phyloP scores from a whole-genome alignment of 208 protist genomes.

The Trypanosoma brucei region DNA sequence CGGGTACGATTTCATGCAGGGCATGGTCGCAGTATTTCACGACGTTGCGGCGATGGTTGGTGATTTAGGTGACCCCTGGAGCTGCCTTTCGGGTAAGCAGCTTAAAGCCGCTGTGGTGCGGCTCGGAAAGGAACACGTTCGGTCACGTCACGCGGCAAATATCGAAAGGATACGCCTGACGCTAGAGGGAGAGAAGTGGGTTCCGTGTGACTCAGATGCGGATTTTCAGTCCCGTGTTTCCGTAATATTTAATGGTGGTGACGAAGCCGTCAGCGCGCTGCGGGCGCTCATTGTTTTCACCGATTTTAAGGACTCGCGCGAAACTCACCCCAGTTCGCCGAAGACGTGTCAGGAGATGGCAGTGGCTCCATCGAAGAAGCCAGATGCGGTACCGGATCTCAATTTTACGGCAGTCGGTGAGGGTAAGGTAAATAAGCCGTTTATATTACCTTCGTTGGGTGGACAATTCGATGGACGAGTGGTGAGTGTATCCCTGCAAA shows the following conservation, averaged over 20 bases:
- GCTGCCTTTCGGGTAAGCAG: constrained; percentile 20
- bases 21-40: constrained; percentile 14
- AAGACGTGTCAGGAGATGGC: neutral
- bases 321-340: neutral
- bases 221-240: constrained; percentile 64
- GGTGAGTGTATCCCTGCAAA: constrained; percentile 63
- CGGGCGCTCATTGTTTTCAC: constrained; percentile 12
- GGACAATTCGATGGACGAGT: constrained; percentile 48
- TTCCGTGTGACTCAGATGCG: constrained; percentile 41
- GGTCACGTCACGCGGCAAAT: constrained; percentile 40
- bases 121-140: constrained; percentile 52
- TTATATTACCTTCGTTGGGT: constrained; percentile 25
- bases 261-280: constrained; percentile 19
- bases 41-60: constrained; percentile 10
- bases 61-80: constrained; percentile 12
- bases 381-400: neutral
- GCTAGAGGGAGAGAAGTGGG: constrained; percentile 69
- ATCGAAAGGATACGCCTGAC: constrained; percentile 65
- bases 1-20: constrained; percentile 13
- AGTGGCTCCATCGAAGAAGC: neutral
- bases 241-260: constrained; percentile 48
- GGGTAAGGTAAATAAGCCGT: constrained; percentile 21
- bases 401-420: constrained; percentile 16
- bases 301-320: constrained; percentile 3
- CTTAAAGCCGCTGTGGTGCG: constrained; percentile 45